phyloP scores from a whole-genome alignment of 495 filamentous ascomycete genomes.

The Xanthoparmelia taractica region DNA sequence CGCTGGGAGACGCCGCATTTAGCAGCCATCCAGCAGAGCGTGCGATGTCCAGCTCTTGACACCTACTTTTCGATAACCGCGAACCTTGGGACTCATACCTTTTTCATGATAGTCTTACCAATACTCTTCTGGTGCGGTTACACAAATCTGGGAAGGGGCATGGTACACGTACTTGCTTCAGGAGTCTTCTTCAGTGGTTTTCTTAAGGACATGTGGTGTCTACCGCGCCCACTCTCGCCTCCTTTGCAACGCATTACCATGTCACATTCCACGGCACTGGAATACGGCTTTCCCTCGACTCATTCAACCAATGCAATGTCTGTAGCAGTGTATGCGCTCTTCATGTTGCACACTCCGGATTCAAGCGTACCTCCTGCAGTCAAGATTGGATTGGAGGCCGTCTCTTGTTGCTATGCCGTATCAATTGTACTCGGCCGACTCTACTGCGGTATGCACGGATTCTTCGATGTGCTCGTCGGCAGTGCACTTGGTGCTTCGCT shows the following conservation, averaged over 20 bases:
- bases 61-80: constrained; percentile 94
- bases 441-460: constrained; percentile 98
- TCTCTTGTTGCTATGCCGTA: constrained; percentile 75
- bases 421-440: constrained; percentile 85
- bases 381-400: constrained; percentile 51
- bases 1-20: constrained; percentile 95
- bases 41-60: constrained; percentile 75
- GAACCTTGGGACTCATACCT: constrained; percentile 95
- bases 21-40: constrained; percentile 68
- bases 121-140: constrained; percentile 95
- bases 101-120: constrained; percentile 91
- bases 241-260: constrained; percentile 92
- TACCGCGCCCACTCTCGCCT: constrained; percentile 90
- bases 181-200: constrained; percentile 93
- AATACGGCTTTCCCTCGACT: constrained; percentile 95
- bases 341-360: constrained; percentile 52
- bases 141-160: constrained; percentile 68
- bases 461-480: constrained; percentile 80
- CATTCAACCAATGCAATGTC: constrained; percentile 97
- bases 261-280: constrained; percentile 87
- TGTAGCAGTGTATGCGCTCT: constrained; percentile 75
- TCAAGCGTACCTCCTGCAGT: constrained; percentile 42
- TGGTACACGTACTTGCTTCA: constrained; percentile 77
- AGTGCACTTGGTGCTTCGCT: constrained; percentile 62
- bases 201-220: constrained; percentile 86